These are phyloP conservation scores for Akanthomyces uredinophilus DNA, from an alignment of 2,329 filamentous ascomycete genomes.

Conservation along the genomic window DNA sequence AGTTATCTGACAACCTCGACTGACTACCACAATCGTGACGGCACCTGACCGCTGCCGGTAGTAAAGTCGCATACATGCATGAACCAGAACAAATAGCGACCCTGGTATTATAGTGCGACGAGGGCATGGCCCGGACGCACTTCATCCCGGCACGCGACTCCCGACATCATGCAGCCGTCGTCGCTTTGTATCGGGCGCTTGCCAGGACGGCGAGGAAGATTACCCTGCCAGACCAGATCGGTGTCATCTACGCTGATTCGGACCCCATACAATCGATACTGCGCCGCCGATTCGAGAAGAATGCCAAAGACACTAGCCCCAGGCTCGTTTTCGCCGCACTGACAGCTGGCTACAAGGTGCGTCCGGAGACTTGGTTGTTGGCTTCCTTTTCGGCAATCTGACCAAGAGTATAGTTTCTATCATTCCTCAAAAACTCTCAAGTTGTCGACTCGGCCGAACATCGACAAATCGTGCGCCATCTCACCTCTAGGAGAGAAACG, in stretches of 20 bases:
- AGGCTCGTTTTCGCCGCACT: slow-evolving; percentile 59
- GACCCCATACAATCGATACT: slow-evolving; percentile 53
- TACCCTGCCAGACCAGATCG: slow-evolving; percentile 43
- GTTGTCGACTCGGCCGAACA: slow-evolving; percentile 35
- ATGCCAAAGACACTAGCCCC: slow-evolving; percentile 52
- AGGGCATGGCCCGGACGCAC: slow-evolving; percentile 24
- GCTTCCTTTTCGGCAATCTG: not conserved
- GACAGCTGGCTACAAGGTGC: slow-evolving; percentile 61
- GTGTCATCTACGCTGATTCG: slow-evolving; percentile 20
- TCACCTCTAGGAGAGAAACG: slow-evolving; percentile 25
- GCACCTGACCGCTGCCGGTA: not conserved
- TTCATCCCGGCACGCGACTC: slow-evolving; percentile 46
- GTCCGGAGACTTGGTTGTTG: not conserved
- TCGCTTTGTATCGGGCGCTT: slow-evolving; percentile 69
- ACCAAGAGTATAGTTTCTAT: slow-evolving; percentile 32
- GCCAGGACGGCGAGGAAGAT: slow-evolving; percentile 52
- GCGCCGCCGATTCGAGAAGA: slow-evolving; percentile 56
- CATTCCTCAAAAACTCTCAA: slow-evolving; percentile 36
- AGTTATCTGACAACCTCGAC: not conserved
- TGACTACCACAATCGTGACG: not conserved
- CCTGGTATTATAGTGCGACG: not conserved
- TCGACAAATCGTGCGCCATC: slow-evolving; percentile 35
- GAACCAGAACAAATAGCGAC: not conserved
- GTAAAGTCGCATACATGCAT: not conserved
- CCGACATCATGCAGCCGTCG: slow-evolving; percentile 51